Evolutionary conservation across 2,329 filamentous ascomycete genomes (phyloP), one percentile per base, ranked within the genome.

Genomic region (Epichloe sibirici): DNA sequence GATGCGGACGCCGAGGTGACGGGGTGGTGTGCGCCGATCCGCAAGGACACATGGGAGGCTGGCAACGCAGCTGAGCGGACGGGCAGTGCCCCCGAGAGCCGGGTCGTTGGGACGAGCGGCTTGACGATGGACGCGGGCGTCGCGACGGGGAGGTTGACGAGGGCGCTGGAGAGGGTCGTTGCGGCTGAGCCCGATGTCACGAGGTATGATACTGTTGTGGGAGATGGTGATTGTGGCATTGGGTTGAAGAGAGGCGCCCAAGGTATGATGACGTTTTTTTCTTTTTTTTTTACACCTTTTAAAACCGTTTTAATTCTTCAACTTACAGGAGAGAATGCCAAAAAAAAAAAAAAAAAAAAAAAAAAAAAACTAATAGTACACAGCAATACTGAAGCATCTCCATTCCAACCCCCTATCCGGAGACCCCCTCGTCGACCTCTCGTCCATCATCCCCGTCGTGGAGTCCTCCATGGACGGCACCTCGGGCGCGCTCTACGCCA

Each of bases 171-270:
- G 48, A 74, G 72, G 38, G 71, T 90, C 13, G 77, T 88, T 56
- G 74, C 72, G 0, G 83, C 76, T 1, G 86, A 90, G 65, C 82
- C 85, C 1, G 82, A 87, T 49, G 75, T 89, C 49, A 89, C 86
- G 0, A 77, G 72, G 48, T 89, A 81, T 61, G 86, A 89, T 63
- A 94, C 88, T 0, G 81, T 93, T 12, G 88, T 95, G 25, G 90
- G 90, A 43, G 90, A 95, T 63, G 90, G 90, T 46, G 90, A 95
- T 68, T 95, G 90, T 62, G 90, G 90, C 9, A 87, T 89, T 53
- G 88, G 88, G 5, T 73, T 95, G 56, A 89, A 88, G 72, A 82
- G 89, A 56, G 90, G 90, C 48, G 89, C 90, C n/a, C 85, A 95
- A 75, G 81, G 74, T 77, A 68, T 65, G 69, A 61, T n/a, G 3